phyloP scores from a whole-genome alignment of 345 rosid genomes.

The Erodium maritimum region DNA sequence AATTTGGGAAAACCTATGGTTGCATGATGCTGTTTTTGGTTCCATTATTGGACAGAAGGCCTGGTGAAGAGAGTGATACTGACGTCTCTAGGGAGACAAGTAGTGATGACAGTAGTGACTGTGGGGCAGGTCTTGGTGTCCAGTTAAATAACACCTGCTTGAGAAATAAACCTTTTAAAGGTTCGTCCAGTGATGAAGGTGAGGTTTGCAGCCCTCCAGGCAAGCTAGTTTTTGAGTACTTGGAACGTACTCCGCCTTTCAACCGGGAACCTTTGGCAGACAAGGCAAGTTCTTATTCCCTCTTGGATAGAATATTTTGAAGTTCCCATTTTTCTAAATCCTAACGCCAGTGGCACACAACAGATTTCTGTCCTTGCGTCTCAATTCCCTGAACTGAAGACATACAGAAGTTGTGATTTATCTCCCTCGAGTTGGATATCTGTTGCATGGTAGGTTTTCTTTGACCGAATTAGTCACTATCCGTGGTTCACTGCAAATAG shows the following conservation, averaged over 20 bases:
- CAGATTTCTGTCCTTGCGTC: constrained; percentile 73
- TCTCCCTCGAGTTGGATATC: constrained; percentile 84
- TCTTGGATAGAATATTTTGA: background rate
- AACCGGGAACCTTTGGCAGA: constrained; percentile 74
- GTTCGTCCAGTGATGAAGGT: constrained; percentile 62
- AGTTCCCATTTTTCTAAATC: background rate
- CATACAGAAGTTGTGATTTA: constrained; percentile 73
- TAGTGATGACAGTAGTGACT: constrained; percentile 55
- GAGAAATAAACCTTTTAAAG: constrained; percentile 31
- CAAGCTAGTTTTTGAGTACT: constrained; percentile 54
- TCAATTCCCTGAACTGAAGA: constrained; percentile 56
- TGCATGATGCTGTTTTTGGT: constrained; percentile 8
- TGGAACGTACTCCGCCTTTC: constrained; percentile 71
- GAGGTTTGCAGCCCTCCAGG: constrained; percentile 38
- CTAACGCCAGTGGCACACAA: background rate
- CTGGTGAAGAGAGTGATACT: constrained; percentile 59
- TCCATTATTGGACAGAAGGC: constrained; percentile 26
- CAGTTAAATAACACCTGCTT: constrained; percentile 33
- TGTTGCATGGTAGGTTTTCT: constrained; percentile 65
- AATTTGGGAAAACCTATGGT: background rate
- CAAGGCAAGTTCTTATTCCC: constrained; percentile 34
- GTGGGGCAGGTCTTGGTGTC: constrained; percentile 28
- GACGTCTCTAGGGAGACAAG: constrained; percentile 54
- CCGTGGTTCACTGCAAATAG: background rate
- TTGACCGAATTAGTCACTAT: background rate